Evolutionary conservation across 2,329 filamentous ascomycete genomes (phyloP), one percentile per base, ranked within the genome.

Genomic region (Didymella exigua): DNA sequence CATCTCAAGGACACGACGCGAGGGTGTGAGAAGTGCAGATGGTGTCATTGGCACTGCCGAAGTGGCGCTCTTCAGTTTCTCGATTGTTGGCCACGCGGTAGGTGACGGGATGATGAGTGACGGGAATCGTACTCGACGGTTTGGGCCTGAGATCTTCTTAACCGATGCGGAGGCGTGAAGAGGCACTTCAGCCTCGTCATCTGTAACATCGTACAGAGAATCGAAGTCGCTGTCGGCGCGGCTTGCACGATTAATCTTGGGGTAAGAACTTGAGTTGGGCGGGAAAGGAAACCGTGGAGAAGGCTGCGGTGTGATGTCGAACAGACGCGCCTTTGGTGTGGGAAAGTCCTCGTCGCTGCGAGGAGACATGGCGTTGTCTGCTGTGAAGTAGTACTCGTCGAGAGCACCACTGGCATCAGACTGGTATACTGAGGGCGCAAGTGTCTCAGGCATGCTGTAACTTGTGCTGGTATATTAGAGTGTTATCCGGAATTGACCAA

Each of bases 171-270:
- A 75, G 69, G 81, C 71, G 76, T 82, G 69, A 71, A 82, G 69
- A 68, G 79, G 67, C 66, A 86, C 72, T 68, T 77, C 76, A 8
- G 84, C 82, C 65, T 96, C 91, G 49, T 91, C 72, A 62, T 96
- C 91, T 14, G 90, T 92, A 36, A 91, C 83, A 74, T 95, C 90
- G 74, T 96, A 96, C 43, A 96, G 79, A 66, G 96, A 91, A 75
- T 96, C 90, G 66, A 93, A 93, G 61, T 91, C 88, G 63, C 85
- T 90, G 59, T 82, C 82, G 65, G 86, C 85, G 62, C 87, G 88
- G 73, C 83, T 81, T 66, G 86, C 84, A 62, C 88, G 88, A 72
- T 83, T 79, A 65, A 85, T 81, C 87, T 59, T 84, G 81, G 85
- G 34, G 40, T 68, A 65, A 14, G 63, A 56, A n/a, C 62, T 60